These are phyloP conservation scores for Termitomyces heimii DNA, from an alignment of 768 basidiomycete genomes.

Conservation along the genomic window DNA sequence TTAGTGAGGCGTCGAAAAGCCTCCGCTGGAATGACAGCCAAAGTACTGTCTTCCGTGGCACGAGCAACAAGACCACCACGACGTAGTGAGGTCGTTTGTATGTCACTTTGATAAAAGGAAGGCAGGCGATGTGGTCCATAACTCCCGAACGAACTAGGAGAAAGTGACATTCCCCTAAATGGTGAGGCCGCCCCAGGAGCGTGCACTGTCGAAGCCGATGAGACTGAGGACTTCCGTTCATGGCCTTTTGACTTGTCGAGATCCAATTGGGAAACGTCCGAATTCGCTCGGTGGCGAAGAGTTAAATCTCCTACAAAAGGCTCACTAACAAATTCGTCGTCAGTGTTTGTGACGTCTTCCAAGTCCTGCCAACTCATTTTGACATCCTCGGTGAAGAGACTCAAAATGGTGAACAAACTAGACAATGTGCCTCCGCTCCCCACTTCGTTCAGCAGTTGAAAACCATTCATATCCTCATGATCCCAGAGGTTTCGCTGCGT, in stretches of 20 bases:
- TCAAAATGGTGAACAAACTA: slow-evolving; percentile 94
- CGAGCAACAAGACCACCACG: slow-evolving; percentile 86
- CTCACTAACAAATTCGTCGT: slow-evolving; percentile 18
- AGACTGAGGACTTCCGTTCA: slow-evolving; percentile 48
- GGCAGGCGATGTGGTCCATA: slow-evolving; percentile 17
- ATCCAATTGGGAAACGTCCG: slow-evolving; percentile 60
- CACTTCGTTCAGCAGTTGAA: slow-evolving; percentile 94
- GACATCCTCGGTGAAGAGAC: slow-evolving; percentile 93
- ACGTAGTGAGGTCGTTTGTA: slow-evolving; percentile 28
- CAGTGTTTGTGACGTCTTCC: slow-evolving; percentile 35
- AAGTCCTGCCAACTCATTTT: slow-evolving; percentile 82
- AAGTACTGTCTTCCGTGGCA: slow-evolving; percentile 88
- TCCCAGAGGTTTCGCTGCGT: slow-evolving; percentile 60
- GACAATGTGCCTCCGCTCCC: slow-evolving; percentile 93
- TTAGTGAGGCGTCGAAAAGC: slow-evolving; percentile 92
- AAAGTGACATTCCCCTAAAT: slow-evolving; percentile 18
- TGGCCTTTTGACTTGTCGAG: slow-evolving; percentile 31
- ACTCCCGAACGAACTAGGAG: slow-evolving; percentile 18
- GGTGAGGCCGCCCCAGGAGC: slow-evolving; percentile 27
- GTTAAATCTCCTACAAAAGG: slow-evolving; percentile 17
- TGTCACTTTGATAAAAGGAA: slow-evolving; percentile 13
- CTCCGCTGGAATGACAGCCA: slow-evolving; percentile 98
- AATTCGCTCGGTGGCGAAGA: slow-evolving; percentile 39
- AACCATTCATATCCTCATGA: slow-evolving; percentile 88
- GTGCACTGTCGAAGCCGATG: slow-evolving; percentile 70